Percentiles rank a stretch among this genome's conserved stretches.
These are phyloP conservation scores for Neonectria sp. DNA, from an alignment of 2,329 filamentous ascomycete genomes.

Conservation along the genomic window DNA sequence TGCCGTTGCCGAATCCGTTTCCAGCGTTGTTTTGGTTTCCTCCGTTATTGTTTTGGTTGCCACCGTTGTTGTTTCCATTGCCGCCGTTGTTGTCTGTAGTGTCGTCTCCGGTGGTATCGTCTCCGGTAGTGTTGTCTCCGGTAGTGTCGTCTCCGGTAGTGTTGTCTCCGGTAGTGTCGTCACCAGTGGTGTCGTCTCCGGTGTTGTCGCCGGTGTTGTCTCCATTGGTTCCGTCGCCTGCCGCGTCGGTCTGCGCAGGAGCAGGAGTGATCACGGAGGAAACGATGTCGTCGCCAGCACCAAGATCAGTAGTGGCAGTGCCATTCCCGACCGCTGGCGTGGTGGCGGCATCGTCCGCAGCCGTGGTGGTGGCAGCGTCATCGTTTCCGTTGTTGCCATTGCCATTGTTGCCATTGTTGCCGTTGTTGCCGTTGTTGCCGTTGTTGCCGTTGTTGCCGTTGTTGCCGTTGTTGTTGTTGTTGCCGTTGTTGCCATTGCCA, in stretches of 20 bases:
- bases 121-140: background rate
- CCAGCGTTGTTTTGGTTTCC: background rate
- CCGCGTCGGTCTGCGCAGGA: constrained; percentile 8
- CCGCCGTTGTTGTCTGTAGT: constrained; percentile 4
- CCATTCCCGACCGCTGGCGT: background rate
- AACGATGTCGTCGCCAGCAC: constrained; percentile 1
- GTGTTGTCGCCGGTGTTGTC: constrained; percentile 4
- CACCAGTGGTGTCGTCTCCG: constrained; percentile 1
- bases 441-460: constrained; percentile 10
- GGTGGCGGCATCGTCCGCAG: constrained; percentile 7
- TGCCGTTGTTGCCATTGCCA: constrained; percentile 12
- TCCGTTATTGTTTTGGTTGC: constrained; percentile 3
- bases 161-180: background rate
- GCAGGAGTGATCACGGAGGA: constrained; percentile 23
- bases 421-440: constrained; percentile 15
- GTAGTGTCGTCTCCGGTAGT: constrained; percentile 1
- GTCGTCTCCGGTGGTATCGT: constrained; percentile 7
- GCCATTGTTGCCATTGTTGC: constrained; percentile 24
- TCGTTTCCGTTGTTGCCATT: background rate
- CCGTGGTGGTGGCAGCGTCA: background rate
- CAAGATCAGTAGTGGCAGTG: background rate
- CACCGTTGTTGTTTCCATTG: constrained; percentile 12
- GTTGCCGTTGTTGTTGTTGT: constrained; percentile 9
- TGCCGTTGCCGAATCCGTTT: constrained; percentile 1
- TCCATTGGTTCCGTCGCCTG: background rate